A percentile compares a stretch with the other conserved stretches of the same genome.
Evolutionary conservation across 2,329 filamentous ascomycete genomes (phyloP).

Genomic region (Exophiala xenobiotica): DNA sequence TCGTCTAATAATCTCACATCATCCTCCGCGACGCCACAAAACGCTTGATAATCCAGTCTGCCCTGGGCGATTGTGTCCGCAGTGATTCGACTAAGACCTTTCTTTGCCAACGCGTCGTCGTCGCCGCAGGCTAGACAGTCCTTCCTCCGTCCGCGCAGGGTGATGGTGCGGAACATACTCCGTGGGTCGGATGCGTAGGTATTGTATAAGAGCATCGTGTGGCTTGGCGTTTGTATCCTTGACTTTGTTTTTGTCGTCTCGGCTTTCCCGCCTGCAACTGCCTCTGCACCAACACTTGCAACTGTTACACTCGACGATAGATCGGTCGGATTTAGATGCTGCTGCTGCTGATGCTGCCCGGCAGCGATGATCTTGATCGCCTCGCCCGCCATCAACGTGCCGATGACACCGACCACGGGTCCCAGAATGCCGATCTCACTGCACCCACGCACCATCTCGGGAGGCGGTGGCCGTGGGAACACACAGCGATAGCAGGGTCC

Average conservation of each 20-base stretch:
- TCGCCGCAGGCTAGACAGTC: slow-evolving; percentile 77
- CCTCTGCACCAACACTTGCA: slow-evolving; percentile 26
- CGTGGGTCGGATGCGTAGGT: slow-evolving; percentile 44
- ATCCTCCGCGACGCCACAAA: slow-evolving; percentile 68
- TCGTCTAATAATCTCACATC: slow-evolving; percentile 58
- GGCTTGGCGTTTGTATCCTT: slow-evolving; percentile 34
- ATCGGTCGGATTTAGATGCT: no score
- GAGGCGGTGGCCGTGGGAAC: slow-evolving; percentile 82
- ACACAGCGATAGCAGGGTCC: slow-evolving; percentile 93
- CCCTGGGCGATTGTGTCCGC: slow-evolving; percentile 61
- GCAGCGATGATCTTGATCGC: slow-evolving; percentile 74
- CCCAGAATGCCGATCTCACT: slow-evolving; percentile 91
- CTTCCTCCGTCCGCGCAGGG: slow-evolving; percentile 66
- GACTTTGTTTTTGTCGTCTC: slow-evolving; percentile 9
- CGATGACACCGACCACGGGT: slow-evolving; percentile 90
- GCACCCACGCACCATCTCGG: slow-evolving; percentile 78
- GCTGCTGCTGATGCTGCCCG: slow-evolving; percentile 23
- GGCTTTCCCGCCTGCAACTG: slow-evolving; percentile 28
- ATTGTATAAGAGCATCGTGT: slow-evolving; percentile 56
- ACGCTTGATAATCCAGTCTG: slow-evolving; percentile 77
- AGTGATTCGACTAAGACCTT: slow-evolving; percentile 61
- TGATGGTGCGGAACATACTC: slow-evolving; percentile 69
- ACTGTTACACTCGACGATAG: no score
- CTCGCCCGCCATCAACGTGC: slow-evolving; percentile 85
- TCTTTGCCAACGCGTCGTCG: slow-evolving; percentile 60